phyloP scores from a whole-genome alignment of 768 basidiomycete genomes.

The Leccinum disarticulatum region DNA sequence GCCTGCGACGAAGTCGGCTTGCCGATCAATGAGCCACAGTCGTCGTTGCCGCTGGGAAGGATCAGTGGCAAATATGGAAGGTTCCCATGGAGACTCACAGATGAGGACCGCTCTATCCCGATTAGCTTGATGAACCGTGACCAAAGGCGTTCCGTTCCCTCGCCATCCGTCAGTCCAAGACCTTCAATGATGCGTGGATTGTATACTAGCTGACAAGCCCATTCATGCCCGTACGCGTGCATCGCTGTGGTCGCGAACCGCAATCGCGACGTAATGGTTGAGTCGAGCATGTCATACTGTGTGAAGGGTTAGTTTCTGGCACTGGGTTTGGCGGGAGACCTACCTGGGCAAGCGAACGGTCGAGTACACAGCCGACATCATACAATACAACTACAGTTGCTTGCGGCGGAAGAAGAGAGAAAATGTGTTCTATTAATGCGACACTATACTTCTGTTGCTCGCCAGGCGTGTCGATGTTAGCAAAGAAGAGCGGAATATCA shows the following conservation, averaged over 20 bases:
- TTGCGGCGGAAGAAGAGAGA: not conserved
- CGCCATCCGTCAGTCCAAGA: not conserved
- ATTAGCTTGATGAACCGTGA: slow-evolving; percentile 36
- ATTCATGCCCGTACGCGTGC: too few relatives aligned
- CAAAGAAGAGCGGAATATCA: not conserved
- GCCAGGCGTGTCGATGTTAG: not conserved
- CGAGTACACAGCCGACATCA: not conserved
- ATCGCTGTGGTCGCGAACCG: not conserved
- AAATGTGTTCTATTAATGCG: not conserved
- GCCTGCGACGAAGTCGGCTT: slow-evolving; percentile 8
- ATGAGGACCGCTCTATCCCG: slow-evolving; percentile 30
- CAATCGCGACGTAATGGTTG: not conserved
- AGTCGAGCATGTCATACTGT: not conserved
- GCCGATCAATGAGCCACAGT: slow-evolving; percentile 37
- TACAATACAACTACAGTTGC: not conserved
- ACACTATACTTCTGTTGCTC: not conserved
- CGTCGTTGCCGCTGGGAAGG: slow-evolving; percentile 19
- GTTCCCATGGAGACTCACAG: slow-evolving; percentile 23
- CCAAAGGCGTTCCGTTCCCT: slow-evolving; percentile 32
- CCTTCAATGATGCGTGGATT: slow-evolving; percentile 1
- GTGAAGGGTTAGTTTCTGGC: not conserved
- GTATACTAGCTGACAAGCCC: too few relatives aligned
- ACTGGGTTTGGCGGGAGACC: not conserved
- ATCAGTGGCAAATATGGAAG: too few relatives aligned
- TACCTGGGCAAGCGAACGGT: not conserved